Conservation (phyloP, 768 basidiomycete species). For the Lactarius sp. region DNA sequence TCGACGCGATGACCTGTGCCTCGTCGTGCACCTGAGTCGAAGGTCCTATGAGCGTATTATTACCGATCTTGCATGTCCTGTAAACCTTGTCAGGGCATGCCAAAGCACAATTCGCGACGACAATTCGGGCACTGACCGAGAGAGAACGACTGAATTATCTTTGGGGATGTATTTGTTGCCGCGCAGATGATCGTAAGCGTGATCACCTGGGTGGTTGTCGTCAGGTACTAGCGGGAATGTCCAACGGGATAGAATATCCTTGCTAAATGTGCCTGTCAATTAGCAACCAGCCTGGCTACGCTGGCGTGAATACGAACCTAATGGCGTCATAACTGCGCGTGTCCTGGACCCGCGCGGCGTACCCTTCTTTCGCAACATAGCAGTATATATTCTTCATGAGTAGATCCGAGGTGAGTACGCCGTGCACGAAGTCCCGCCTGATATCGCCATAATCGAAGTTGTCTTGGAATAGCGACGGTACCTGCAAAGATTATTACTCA, state of each 20-base stretch:
- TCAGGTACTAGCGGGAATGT: slow-evolving; percentile 96
- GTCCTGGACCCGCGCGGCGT: slow-evolving; percentile 90
- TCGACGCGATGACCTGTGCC: slow-evolving; percentile 62
- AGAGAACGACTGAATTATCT: slow-evolving; percentile 69
- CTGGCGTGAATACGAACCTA: slow-evolving; percentile 45
- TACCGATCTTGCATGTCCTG: slow-evolving; percentile 79
- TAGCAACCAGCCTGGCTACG: background rate
- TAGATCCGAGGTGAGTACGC: slow-evolving; percentile 89
- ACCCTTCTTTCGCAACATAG: slow-evolving; percentile 82
- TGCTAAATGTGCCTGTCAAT: slow-evolving; percentile 42
- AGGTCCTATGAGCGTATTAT: slow-evolving; percentile 83
- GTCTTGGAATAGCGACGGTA: slow-evolving; percentile 94
- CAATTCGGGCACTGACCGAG: slow-evolving; percentile 52
- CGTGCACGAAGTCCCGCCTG: slow-evolving; percentile 89
- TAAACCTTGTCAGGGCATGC: background rate
- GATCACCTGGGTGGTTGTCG: slow-evolving; percentile 80
- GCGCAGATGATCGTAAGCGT: slow-evolving; percentile 77
- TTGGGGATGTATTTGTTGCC: slow-evolving; percentile 88
- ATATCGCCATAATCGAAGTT: slow-evolving; percentile 97
- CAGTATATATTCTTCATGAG: slow-evolving; percentile 93
- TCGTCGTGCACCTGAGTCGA: slow-evolving; percentile 62
- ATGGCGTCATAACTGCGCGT: slow-evolving; percentile 88
- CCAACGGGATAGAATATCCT: slow-evolving; percentile 90
- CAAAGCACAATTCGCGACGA: slow-evolving; percentile 1
- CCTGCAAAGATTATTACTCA: slow-evolving; percentile 40